phyloP scores from a whole-genome alignment of 768 basidiomycete species.

The Symmetrospora coprosmae region DNA sequence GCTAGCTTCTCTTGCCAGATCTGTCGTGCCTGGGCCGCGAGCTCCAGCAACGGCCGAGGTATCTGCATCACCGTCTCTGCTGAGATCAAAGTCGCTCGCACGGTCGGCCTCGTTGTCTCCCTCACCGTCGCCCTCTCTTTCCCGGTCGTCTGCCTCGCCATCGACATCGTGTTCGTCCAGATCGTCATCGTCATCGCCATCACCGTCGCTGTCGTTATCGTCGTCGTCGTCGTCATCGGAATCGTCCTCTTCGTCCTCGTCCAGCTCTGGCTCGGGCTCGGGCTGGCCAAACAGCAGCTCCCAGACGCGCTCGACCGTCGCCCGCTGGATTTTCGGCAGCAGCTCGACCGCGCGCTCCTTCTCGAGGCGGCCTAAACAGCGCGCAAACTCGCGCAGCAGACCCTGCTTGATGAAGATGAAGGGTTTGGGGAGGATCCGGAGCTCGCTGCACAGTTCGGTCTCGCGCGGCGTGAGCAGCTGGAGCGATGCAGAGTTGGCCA shows the following conservation, averaged over 20 bases:
- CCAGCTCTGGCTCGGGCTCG: neutral
- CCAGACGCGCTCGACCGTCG: neutral
- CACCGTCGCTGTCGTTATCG: neutral
- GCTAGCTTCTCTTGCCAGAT: too few relatives aligned
- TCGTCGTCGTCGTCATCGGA: slow-evolving; percentile 4
- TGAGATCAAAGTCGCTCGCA: too few relatives aligned
- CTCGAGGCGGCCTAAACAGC: slow-evolving; percentile 72
- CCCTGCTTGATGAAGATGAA: slow-evolving; percentile 94
- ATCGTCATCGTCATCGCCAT: too few relatives aligned
- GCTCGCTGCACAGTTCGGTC: slow-evolving; percentile 68
- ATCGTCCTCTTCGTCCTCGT: neutral
- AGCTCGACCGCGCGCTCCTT: slow-evolving; percentile 44
- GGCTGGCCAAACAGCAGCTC: slow-evolving; percentile 9
- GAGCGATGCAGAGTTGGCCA: slow-evolving; percentile 75
- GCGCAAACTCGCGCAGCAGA: slow-evolving; percentile 79
- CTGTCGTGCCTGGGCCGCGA: too few relatives aligned
- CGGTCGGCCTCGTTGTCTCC: too few relatives aligned
- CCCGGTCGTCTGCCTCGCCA: too few relatives aligned
- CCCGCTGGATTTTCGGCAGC: neutral
- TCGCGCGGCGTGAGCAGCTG: slow-evolving; percentile 80
- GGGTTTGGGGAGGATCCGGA: slow-evolving; percentile 85
- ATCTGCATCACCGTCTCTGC: too few relatives aligned
- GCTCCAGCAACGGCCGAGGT: too few relatives aligned
- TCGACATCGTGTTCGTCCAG: too few relatives aligned
- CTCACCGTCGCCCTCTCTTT: too few relatives aligned